Evolutionary conservation across 257 asterid species (phyloP), one percentile per base, ranked within the genome.

Genomic region (Solanum arcanum): DNA sequence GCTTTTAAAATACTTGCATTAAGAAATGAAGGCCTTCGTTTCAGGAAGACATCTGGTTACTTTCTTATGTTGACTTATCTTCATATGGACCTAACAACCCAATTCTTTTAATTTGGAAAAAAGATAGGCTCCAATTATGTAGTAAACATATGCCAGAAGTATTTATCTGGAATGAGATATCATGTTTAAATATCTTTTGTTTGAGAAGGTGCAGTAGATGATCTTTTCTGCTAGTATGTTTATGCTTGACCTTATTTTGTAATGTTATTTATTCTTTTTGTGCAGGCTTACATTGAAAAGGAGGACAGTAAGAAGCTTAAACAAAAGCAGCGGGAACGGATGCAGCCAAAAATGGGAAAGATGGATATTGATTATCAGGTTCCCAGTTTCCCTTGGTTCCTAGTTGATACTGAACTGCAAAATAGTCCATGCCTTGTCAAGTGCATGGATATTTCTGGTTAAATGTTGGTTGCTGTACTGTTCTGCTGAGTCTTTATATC

Each of bases 291-390:
- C 90, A 95, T 95, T 87, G 99, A 96, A 90, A 97, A 97, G 92
- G 99, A 97, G 91, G 99, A 97, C 89, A 94, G 96, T 88, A 97
- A 94, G 90, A 97, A 97, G 90, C 92, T 97, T 90, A 97, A 96
- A 89, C 99, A 97, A 89, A 97, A 97, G 92, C 99, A 95, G 87
- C 96, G 99, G 39, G 99, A 97, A 91, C 93, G 98, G 90, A 97
- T 97, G 99, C 99, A 95, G 92, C 99, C 99, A 16, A 97, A 95
- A 88, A 96, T 97, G 99, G 99, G 99, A 6, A 97, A 97, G 90
- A 97, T 97, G 99, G 99, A 97, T 88, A 97, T 94, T 84, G 99
- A 97, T 91, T 97, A 97, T 93, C 99, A 97, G 98, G 99, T 77
- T 44, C 35, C 64, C 64, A 78, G 15, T 78, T 78, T 42, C 46